Base-by-base conservation (phyloP, 306 rosid genomes). In the Quercus cerris region DNA sequence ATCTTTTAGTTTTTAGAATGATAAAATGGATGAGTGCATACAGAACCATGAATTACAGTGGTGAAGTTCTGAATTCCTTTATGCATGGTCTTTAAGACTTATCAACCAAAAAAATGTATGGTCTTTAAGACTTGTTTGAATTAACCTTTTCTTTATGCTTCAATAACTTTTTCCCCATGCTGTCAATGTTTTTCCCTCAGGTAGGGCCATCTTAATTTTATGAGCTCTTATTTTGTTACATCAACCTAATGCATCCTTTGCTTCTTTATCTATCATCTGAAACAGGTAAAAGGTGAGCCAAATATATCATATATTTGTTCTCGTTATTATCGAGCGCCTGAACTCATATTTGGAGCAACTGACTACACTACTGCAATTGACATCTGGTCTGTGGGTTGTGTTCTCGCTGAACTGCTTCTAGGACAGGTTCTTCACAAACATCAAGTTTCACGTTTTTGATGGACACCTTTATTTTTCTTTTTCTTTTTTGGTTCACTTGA, bases 261-360 rank as follows among this genome's bases (percentile, higher is more conserved):
- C 51, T 77, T 69, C 25, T 64, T 56, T 27, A 67, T 13, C 62
- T 15, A 2, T 33, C 55, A 74, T 61, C 64, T 54, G 49, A 76
- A 64, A 63, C 76, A 91, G 96, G 89, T 91, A 23, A 91, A 87
- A 83, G 93, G 90, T 19, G 96, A 91, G 74, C 96, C 96, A 55
- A 91, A 91, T 57, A 91, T 89, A 82, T 89, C 96, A 20, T 91
- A 91, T 71, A 91, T 91, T 62, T 91, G 96, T 56, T 91, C 93
- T 71, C 88, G 93, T 28, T 89, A 91, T 82, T 91, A 91, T 77
- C 84, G 93, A 82, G 96, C 93, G 17, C 96, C 93, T 31, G 96
- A 91, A 73, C 91, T 91, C 30, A 89, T 91, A 81, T 89, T 91
- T 67, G 93, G 93, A 19, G 93, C 96, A 31, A 91, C 91, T 67